Base-by-base conservation (phyloP, 2,329 filamentous ascomycete species). In the Exophiala viscosa region DNA sequence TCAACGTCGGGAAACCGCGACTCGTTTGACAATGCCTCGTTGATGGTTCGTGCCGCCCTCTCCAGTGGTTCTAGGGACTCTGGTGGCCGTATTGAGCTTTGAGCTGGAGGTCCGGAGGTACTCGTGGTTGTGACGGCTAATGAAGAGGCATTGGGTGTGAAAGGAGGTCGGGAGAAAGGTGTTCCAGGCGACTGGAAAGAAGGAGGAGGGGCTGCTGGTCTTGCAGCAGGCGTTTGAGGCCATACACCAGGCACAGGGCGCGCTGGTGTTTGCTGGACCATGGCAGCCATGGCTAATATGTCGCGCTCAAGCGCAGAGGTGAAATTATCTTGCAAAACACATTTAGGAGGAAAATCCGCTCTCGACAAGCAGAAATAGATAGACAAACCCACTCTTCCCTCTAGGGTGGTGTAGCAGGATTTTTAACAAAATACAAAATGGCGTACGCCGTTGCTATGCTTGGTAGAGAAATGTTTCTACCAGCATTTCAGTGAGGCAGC, bases 1-100 rank as follows among this genome's bases (percentile, higher is more conserved):
- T 97, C 92, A 14, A 99, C 76, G 59, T 95, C 89, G 5, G 91
- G 91, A 66, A 90, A 99, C 66, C 83, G 83, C 64, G 85, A 83
- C 66, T 97, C 92, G 35, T 47, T 50, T 54, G 82, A 77, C 40
- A 97, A 74, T 40, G 87, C 85, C 60, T 84, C 81, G 70, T 95
- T 95, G 69, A 99, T 86, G 15, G 87, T 91, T 60, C 79, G 80
- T 42, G 90, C 89, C 15, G 90, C 93, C 70, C 89, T 87, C 61
- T 88, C 81, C 54, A 95, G 80, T 0, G 88, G 87, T 40, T 82
- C 83, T 42, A 87, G 73, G 32, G 76, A 65, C 60, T 73, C 71
- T 23, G 68, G 64, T 15, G 73, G 52, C 36, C 60, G 50, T 9
- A 57, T 46, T 9, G 59, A 54, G n/a, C 50, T 20, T 45, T 54